Percentiles rank a stretch among this genome's conserved stretches.
phyloP scores from a whole-genome alignment of 129 eudicot genomes.

The Ambrosia trifida region DNA sequence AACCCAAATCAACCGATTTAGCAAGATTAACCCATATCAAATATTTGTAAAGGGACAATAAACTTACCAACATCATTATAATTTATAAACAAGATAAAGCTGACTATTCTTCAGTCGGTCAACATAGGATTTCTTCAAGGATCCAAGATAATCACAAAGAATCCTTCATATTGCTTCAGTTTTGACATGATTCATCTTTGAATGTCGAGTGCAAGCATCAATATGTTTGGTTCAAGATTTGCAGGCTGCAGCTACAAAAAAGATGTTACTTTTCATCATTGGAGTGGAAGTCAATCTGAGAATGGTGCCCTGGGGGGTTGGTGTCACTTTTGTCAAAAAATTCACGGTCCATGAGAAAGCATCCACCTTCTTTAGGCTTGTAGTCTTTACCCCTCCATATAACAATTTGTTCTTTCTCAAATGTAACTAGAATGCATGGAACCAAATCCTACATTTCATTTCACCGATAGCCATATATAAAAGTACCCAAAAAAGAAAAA shows the following conservation, averaged over 20 bases:
- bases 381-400: slow-evolving; percentile 76
- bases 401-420: slow-evolving; percentile 88
- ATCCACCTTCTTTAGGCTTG: slow-evolving; percentile 56
- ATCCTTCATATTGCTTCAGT: slow-evolving; percentile 11
- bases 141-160: slow-evolving; percentile 7
- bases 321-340: slow-evolving; percentile 36
- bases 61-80: not conserved
- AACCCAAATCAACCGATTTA: not conserved
- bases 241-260: slow-evolving; percentile 16
- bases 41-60: not conserved
- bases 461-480: not conserved
- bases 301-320: slow-evolving; percentile 14
- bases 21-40: not conserved
- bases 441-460: slow-evolving; percentile 66
- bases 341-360: slow-evolving; percentile 55
- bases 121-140: slow-evolving; percentile 11
- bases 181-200: not conserved
- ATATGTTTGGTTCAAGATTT: slow-evolving; percentile 6
- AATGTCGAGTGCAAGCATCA: slow-evolving; percentile 16
- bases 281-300: slow-evolving; percentile 35
- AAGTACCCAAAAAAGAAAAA: not conserved
- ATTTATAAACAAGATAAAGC: not conserved
- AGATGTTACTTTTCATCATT: slow-evolving; percentile 32
- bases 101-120: not conserved
- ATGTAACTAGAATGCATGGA: slow-evolving; percentile 82